A percentile compares a stretch with the other conserved stretches of the same genome.
These are phyloP conservation scores for Boletus tylopilopsis DNA, from an alignment of 768 basidiomycete genomes.

Conservation along the genomic window DNA sequence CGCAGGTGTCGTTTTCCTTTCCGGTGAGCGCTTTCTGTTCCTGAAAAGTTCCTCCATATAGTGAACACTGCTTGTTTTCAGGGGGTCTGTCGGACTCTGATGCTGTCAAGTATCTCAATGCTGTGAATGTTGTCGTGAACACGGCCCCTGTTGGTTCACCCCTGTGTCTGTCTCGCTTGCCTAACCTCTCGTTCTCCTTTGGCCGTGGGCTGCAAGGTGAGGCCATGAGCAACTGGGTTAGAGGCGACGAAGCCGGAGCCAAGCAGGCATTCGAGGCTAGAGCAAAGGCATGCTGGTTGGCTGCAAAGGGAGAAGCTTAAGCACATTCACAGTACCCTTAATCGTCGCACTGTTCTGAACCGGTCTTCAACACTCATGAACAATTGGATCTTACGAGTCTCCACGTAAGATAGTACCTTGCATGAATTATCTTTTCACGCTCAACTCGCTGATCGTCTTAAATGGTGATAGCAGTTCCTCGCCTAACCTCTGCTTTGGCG, in stretches of 20 bases:
- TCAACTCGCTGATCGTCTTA: too few species aligned
- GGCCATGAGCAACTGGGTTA: constrained; percentile 44
- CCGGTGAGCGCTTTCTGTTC: constrained; percentile 31
- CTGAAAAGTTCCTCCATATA: neutral
- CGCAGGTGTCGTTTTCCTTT: constrained; percentile 48
- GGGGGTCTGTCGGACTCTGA: constrained; percentile 43
- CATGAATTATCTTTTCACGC: neutral
- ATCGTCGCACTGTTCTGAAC: neutral
- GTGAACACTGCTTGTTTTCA: constrained; percentile 8
- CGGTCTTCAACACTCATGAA: neutral
- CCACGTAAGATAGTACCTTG: neutral
- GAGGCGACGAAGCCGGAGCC: constrained; percentile 40
- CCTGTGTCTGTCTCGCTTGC: constrained; percentile 34
- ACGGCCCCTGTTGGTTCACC: constrained; percentile 31
- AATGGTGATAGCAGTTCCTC: neutral
- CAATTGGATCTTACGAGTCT: neutral
- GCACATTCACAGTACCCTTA: neutral
- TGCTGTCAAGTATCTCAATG: constrained; percentile 40
- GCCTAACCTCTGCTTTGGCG: neutral
- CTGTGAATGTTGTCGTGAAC: constrained; percentile 38
- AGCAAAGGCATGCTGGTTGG: constrained; percentile 41
- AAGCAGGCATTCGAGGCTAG: constrained; percentile 39
- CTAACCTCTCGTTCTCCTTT: constrained; percentile 48
- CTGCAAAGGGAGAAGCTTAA: constrained; percentile 35
- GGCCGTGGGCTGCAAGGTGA: constrained; percentile 49